These are phyloP conservation scores for Bidens hawaiensis DNA, from an alignment of 140 eudicot genomes.

Conservation along the genomic window DNA sequence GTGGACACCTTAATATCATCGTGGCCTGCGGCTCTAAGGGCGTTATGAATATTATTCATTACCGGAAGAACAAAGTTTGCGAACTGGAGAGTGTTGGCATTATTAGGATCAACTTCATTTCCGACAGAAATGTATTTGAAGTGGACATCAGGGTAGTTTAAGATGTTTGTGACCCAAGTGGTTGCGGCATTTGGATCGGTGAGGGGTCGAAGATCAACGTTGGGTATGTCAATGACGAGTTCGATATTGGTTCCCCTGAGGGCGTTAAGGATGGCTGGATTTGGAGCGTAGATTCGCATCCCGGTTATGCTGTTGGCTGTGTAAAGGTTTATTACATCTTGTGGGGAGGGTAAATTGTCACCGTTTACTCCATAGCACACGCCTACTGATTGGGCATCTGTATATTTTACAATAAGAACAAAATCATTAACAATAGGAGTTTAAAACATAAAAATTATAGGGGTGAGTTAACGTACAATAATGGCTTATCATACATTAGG, in stretches of 20 bases:
- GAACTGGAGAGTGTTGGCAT: not conserved
- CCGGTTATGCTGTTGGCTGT: not conserved
- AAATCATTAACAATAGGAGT: not conserved
- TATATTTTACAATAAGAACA: not conserved
- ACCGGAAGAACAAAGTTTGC: conserved; percentile 3
- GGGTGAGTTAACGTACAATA: too few species aligned
- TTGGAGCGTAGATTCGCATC: conserved; percentile 11
- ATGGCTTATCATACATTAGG: too few species aligned
- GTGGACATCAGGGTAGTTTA: not conserved
- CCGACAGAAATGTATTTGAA: not conserved
- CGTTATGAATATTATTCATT: conserved; percentile 8
- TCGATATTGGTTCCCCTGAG: conserved; percentile 5
- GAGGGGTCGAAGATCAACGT: not conserved
- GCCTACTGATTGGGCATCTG: conserved; percentile 6
- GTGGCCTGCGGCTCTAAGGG: not conserved
- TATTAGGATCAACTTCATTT: not conserved
- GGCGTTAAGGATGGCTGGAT: not conserved
- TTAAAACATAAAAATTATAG: too few species aligned
- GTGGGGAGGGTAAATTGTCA: not conserved
- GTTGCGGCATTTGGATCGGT: conserved; percentile 6
- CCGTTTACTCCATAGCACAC: not conserved
- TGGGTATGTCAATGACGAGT: conserved; percentile 4
- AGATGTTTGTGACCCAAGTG: not conserved
- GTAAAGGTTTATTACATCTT: conserved; percentile 7
- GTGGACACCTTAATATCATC: not conserved